phyloP scores from a whole-genome alignment of 2,329 filamentous ascomycete species.

The Penicillium sp. region DNA sequence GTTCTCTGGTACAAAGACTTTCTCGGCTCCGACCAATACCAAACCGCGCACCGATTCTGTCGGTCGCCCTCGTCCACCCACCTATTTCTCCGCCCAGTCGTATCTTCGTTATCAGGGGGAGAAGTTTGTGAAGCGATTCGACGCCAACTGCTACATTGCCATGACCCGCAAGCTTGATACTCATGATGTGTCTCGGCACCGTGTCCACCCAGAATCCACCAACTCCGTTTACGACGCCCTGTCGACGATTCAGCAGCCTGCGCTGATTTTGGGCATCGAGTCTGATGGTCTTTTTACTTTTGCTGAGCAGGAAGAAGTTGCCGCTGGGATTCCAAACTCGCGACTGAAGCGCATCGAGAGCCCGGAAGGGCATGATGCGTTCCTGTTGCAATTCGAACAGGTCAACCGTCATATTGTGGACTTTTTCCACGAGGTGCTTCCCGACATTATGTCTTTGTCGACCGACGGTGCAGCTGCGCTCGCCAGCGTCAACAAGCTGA shows the following conservation, averaged over 20 bases:
- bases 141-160: conserved; percentile 98
- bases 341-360: conserved; percentile 82
- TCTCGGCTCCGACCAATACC: conserved; percentile 35
- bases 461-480: conserved; percentile 47
- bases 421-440: conserved; percentile 75
- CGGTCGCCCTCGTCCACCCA: conserved; percentile 50
- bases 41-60: conserved; percentile 17
- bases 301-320: conserved; percentile 90
- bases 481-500: conserved; percentile 56
- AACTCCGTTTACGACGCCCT: conserved; percentile 65
- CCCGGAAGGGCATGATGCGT: conserved; percentile 92
- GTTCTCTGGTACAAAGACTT: conserved; percentile 59
- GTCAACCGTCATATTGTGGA: conserved; percentile 81
- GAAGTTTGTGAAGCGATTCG: conserved; percentile 95
- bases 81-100: conserved; percentile 97
- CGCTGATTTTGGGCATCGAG: conserved; percentile 87
- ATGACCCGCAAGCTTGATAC: conserved; percentile 98
- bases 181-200: conserved; percentile 82
- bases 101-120: conserved; percentile 94
- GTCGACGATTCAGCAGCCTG: conserved; percentile 76
- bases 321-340: conserved; percentile 69
- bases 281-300: conserved; percentile 95
- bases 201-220: conserved; percentile 43
- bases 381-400: conserved; percentile 93
- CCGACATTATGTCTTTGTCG: conserved; percentile 74